phyloP scores from a whole-genome alignment of 2,329 filamentous ascomycete genomes.

The Neonectria punicea region DNA sequence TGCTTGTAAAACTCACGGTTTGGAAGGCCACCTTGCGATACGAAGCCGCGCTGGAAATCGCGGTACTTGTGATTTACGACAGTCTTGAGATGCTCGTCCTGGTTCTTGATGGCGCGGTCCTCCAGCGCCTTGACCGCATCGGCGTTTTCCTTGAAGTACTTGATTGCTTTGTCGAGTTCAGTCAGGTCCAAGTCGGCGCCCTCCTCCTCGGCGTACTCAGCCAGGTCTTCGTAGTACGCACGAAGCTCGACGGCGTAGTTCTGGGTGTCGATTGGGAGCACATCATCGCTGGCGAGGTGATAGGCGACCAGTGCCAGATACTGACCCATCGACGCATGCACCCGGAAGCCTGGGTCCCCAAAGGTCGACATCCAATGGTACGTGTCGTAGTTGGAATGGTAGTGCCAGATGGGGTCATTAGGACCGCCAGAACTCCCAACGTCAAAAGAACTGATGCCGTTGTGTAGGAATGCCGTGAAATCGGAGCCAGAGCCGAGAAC shows the following conservation, averaged over 20 bases:
- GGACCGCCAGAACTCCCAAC: conserved; percentile 60
- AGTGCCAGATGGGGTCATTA: conserved; percentile 73
- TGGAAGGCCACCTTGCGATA: conserved; percentile 59
- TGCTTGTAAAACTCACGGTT: conserved; percentile 58
- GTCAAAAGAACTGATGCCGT: conserved; percentile 61
- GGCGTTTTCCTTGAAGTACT: conserved; percentile 48
- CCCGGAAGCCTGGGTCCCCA: conserved; percentile 74
- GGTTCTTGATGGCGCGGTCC: conserved; percentile 40
- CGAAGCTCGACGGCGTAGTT: conserved; percentile 54
- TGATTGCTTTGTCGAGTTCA: conserved; percentile 51
- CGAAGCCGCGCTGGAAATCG: conserved; percentile 60
- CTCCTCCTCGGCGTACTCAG: conserved; percentile 45
- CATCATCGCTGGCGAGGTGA: conserved; percentile 50
- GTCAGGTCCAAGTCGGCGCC: conserved; percentile 50
- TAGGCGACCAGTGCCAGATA: conserved; percentile 54
- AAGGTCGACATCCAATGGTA: conserved; percentile 86
- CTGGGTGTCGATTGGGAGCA: conserved; percentile 53
- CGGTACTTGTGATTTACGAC: conserved; percentile 59
- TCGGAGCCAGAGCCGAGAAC: conserved; percentile 75
- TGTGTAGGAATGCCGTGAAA: conserved; percentile 74
- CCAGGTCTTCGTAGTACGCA: conserved; percentile 51
- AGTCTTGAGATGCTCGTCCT: conserved; percentile 46
- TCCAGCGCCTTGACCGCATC: conserved; percentile 48
- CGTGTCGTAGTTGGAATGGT: conserved; percentile 86
- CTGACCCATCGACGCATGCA: conserved; percentile 67